A percentile compares a stretch with the other conserved stretches of the same genome.
These are phyloP conservation scores for Aspergillus luchuensis DNA, from an alignment of 2,329 filamentous ascomycete genomes.

Conservation along the genomic window DNA sequence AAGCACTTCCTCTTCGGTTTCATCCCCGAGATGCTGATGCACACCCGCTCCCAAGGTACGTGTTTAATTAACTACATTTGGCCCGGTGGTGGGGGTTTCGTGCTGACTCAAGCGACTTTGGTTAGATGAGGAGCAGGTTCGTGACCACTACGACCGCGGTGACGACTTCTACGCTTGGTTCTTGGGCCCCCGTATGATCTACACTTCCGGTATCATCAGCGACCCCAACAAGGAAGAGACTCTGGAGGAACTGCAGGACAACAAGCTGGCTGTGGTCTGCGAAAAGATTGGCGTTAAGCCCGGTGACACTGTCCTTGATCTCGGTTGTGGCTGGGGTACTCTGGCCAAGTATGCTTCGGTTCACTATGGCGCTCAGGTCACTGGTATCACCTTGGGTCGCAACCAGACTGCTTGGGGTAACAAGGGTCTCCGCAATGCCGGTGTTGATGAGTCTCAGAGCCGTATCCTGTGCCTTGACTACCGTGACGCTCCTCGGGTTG, in stretches of 20 bases:
- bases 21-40: constrained; percentile 87
- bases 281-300: constrained; percentile 87
- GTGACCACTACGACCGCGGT: constrained; percentile 95
- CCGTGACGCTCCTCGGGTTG: constrained; percentile 81
- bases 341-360: constrained; percentile 89
- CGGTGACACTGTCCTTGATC: constrained; percentile 84
- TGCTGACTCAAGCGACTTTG: constrained; percentile 3
- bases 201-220: constrained; percentile 91
- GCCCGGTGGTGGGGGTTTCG: not conserved
- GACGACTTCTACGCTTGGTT: constrained; percentile 99
- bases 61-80: not conserved
- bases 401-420: constrained; percentile 99
- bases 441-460: constrained; percentile 84
- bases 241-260: constrained; percentile 94
- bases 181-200: constrained; percentile 97
- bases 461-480: constrained; percentile 96
- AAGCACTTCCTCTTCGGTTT: constrained; percentile 86
- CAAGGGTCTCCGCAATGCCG: constrained; percentile 77
- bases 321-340: constrained; percentile 97
- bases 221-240: constrained; percentile 85
- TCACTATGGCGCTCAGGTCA: constrained; percentile 84
- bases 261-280: constrained; percentile 92
- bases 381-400: constrained; percentile 88
- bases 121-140: constrained; percentile 92
- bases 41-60: constrained; percentile 81